Evolutionary conservation across 2,329 filamentous ascomycete species (phyloP).

Genomic region (Stagonosporopsis tanaceti): DNA sequence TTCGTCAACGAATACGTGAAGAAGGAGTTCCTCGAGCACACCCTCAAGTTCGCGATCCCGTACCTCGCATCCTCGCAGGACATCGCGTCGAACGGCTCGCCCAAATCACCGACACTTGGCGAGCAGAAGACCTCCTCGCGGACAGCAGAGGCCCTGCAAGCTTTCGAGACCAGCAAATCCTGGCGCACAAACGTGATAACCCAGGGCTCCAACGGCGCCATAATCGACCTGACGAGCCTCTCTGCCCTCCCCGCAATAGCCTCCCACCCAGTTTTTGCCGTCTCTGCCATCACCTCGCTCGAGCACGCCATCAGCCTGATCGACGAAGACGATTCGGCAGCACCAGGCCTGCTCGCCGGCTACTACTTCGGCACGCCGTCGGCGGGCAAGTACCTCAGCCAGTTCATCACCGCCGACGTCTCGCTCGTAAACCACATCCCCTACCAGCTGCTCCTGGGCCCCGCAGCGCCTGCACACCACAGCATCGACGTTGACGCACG

Average conservation of each 20-base stretch:
- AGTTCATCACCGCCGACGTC: constrained; percentile 61
- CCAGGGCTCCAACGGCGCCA: constrained; percentile 33
- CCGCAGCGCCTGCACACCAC: constrained; percentile 29
- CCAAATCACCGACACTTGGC: constrained; percentile 4
- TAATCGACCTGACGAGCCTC: constrained; percentile 40
- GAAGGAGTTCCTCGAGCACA: constrained; percentile 62
- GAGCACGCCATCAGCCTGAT: constrained; percentile 63
- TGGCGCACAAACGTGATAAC: constrained; percentile 36
- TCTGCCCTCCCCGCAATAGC: constrained; percentile 48
- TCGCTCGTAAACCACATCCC: constrained; percentile 68
- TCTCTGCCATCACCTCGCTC: constrained; percentile 59
- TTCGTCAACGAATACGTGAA: constrained; percentile 71
- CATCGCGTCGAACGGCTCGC: constrained; percentile 20
- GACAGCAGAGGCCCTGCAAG: constrained; percentile 15
- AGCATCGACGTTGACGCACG: constrained; percentile 27
- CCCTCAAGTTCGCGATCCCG: constrained; percentile 51
- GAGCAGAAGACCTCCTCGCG: constrained; percentile 22
- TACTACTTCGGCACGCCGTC: constrained; percentile 62
- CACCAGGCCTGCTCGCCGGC: constrained; percentile 51
- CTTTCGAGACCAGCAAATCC: constrained; percentile 23
- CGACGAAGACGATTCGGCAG: constrained; percentile 42
- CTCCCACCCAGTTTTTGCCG: constrained; percentile 52
- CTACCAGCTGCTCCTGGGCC: constrained; percentile 57
- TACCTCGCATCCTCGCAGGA: constrained; percentile 31
- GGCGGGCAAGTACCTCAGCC: constrained; percentile 66